Percentiles rank a stretch among this genome's conserved stretches.
Evolutionary conservation across 176 grass and related monocot genomes (phyloP).

Genomic region (Triticum urartu): DNA sequence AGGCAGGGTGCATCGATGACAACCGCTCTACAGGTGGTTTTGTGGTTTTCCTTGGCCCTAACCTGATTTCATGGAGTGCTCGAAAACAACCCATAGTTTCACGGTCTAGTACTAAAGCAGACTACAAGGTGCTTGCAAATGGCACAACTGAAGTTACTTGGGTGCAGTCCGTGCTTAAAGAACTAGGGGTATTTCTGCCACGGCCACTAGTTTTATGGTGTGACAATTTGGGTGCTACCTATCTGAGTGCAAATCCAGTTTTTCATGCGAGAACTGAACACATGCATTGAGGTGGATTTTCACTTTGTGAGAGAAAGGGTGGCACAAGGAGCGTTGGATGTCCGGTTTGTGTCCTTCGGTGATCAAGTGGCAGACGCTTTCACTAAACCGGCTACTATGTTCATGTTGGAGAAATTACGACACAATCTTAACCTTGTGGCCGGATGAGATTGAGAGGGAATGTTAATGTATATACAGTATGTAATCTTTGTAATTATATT

Average conservation of each 20-base stretch:
- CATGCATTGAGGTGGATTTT: too few species aligned
- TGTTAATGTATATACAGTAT: too few species aligned
- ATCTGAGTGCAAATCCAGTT: background rate
- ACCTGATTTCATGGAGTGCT: background rate
- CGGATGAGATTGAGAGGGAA: too few species aligned
- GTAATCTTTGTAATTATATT: too few species aligned
- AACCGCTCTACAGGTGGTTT: background rate
- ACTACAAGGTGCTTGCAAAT: background rate
- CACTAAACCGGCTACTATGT: too few species aligned
- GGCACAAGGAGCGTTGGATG: too few species aligned
- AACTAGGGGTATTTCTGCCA: background rate
- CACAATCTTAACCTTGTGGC: too few species aligned
- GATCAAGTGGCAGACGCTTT: too few species aligned
- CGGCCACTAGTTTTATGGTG: background rate
- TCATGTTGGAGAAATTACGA: too few species aligned
- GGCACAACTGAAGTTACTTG: background rate
- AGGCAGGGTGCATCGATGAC: background rate
- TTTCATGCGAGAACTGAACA: too few species aligned
- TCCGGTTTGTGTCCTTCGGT: too few species aligned
- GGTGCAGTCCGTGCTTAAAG: background rate
- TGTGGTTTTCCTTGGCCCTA: background rate
- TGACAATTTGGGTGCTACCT: background rate
- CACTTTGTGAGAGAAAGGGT: too few species aligned
- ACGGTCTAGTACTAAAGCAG: background rate
- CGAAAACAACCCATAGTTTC: background rate